Evolutionary conservation across 1,284 basidiomycete genomes (phyloP).

Genomic region (Leccinum pachyderme): DNA sequence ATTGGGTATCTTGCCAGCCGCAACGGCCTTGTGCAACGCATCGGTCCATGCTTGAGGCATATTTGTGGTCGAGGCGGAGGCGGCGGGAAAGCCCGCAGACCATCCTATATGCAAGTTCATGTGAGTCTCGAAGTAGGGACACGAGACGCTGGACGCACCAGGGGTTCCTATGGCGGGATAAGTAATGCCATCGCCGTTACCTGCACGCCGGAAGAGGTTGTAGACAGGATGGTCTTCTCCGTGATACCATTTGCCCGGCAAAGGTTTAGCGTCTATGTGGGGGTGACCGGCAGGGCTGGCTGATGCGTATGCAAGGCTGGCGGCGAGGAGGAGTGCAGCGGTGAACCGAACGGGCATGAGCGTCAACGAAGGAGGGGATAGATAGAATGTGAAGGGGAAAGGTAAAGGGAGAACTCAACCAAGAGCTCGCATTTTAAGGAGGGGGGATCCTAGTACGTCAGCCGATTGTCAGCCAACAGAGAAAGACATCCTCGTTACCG

Average conservation of each 20-base stretch:
- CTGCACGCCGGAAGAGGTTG: conserved; percentile 53
- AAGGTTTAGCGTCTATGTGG: conserved; percentile 23
- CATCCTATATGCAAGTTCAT: conserved; percentile 45
- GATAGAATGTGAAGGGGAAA: conserved; percentile 20
- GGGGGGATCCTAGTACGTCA: conserved; percentile 15
- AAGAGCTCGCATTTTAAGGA: conserved; percentile 29
- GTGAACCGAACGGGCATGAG: conserved; percentile 33
- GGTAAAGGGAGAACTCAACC: conserved; percentile 3
- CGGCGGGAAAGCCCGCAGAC: conserved; percentile 51
- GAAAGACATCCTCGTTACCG: conserved; percentile 16
- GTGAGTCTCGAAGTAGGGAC: neutral
- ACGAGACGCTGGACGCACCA: conserved; percentile 38
- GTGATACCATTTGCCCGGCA: conserved; percentile 58
- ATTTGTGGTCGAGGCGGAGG: conserved; percentile 40
- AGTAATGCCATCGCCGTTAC: conserved; percentile 40
- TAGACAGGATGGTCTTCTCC: conserved; percentile 54
- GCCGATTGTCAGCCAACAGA: conserved; percentile 13
- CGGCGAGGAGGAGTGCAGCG: conserved; percentile 38
- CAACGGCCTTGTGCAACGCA: conserved; percentile 61
- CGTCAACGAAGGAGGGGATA: conserved; percentile 23
- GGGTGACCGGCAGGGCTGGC: conserved; percentile 31
- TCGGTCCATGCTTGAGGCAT: conserved; percentile 66
- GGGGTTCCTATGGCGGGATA: conserved; percentile 59
- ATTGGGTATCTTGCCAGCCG: conserved; percentile 72
- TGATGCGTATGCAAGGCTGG: conserved; percentile 33